Evolutionary conservation across 2,329 filamentous ascomycete species (phyloP).

Genomic region (Colletotrichum liaoningense): DNA sequence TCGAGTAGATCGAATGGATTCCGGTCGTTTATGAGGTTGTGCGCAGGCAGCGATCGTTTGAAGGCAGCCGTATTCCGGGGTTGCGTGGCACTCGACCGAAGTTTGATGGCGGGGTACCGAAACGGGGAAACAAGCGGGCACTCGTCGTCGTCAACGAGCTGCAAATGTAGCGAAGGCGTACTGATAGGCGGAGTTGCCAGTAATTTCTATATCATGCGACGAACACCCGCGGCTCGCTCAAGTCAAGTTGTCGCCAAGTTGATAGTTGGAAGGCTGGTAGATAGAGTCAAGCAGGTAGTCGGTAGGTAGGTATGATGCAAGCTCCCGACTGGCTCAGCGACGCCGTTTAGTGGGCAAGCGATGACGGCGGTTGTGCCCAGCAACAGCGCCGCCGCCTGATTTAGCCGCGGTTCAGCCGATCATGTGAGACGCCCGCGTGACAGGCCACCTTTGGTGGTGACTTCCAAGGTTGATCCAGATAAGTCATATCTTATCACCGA

Average conservation of each 20-base stretch:
- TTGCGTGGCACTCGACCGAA: constrained; percentile 34
- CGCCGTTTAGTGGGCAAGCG: constrained; percentile 33
- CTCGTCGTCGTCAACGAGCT: constrained; percentile 20
- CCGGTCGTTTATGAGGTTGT: constrained; percentile 17
- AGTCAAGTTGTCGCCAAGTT: constrained; percentile 20
- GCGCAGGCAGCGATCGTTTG: constrained; percentile 24
- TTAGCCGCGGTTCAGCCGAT: constrained; percentile 28
- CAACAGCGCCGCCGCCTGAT: constrained; percentile 16
- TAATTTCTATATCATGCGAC: constrained; percentile 12
- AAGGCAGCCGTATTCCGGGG: constrained; percentile 32
- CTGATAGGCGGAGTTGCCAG: not conserved
- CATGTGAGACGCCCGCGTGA: constrained; percentile 32
- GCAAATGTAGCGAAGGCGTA: not conserved
- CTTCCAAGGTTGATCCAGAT: not conserved
- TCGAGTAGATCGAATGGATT: not conserved
- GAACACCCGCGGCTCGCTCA: constrained; percentile 23
- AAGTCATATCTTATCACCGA: constrained; percentile 8
- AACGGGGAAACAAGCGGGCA: constrained; percentile 29
- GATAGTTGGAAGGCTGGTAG: constrained; percentile 26
- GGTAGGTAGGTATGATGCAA: constrained; percentile 31
- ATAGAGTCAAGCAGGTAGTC: constrained; percentile 18
- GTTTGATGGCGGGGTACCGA: constrained; percentile 37
- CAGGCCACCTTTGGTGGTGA: not conserved
- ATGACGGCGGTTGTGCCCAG: constrained; percentile 32
- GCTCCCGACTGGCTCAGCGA: constrained; percentile 35